Conservation (phyloP, 768 basidiomycete species). For the Hericium erinaceus region DNA sequence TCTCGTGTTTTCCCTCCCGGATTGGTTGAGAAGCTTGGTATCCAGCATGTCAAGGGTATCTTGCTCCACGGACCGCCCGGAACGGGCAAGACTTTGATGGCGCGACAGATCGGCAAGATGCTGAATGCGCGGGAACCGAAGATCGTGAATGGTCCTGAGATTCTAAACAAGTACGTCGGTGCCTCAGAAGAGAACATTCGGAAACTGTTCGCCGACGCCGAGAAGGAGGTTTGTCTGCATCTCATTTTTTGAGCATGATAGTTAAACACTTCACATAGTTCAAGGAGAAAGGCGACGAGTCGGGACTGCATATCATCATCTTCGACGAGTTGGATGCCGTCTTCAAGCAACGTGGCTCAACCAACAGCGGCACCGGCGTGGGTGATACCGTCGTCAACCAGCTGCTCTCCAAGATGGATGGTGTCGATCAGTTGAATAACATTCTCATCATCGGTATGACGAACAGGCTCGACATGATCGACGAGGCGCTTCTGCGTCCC, state of each 20-base stretch:
- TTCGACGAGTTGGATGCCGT: slow-evolving; percentile 99
- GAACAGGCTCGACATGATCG: slow-evolving; percentile 96
- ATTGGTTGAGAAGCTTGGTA: slow-evolving; percentile 94
- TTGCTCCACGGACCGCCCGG: slow-evolving; percentile 94
- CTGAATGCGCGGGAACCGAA: slow-evolving; percentile 96
- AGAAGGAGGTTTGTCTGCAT: slow-evolving; percentile 70
- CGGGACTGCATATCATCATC: slow-evolving; percentile 97
- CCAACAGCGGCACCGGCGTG: slow-evolving; percentile 86
- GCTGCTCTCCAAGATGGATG: slow-evolving; percentile 99
- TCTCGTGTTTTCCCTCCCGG: slow-evolving; percentile 97
- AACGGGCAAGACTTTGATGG: slow-evolving; percentile 97
- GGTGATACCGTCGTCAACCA: slow-evolving; percentile 99
- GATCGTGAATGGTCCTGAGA: slow-evolving; percentile 96
- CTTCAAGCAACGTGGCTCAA: slow-evolving; percentile 96
- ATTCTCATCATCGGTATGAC: slow-evolving; percentile 99
- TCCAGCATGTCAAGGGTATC: slow-evolving; percentile 98
- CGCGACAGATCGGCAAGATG: slow-evolving; percentile 98
- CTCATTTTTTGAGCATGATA: background rate
- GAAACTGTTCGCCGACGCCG: slow-evolving; percentile 96
- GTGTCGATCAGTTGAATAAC: slow-evolving; percentile 97
- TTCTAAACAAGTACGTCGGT: slow-evolving; percentile 95
- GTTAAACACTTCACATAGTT: slow-evolving; percentile 42
- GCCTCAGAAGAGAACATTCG: slow-evolving; percentile 96
- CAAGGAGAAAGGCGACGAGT: slow-evolving; percentile 95
- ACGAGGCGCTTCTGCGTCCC: slow-evolving; percentile 93